Percentiles rank a stretch among this genome's conserved stretches.
Evolutionary conservation across 2,329 filamentous ascomycete genomes (phyloP).

Genomic region (Verticillium albo-atrum): DNA sequence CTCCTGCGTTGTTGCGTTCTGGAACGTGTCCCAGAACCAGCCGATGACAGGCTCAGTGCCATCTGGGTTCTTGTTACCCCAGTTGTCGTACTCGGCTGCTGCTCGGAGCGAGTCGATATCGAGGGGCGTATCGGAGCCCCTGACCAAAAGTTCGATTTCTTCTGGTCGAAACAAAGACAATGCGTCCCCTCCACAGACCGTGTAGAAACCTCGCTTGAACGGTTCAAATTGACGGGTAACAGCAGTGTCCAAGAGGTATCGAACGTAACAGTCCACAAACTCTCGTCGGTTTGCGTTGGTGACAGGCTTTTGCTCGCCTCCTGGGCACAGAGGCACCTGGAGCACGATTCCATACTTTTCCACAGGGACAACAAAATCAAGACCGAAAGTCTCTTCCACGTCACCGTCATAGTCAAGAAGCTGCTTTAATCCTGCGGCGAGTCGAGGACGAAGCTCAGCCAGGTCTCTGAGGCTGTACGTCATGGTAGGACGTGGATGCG

Average conservation of each 20-base stretch:
- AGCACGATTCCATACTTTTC: slow-evolving; percentile 70
- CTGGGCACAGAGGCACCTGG: slow-evolving; percentile 66
- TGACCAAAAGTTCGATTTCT: slow-evolving; percentile 83
- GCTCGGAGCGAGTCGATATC: slow-evolving; percentile 72
- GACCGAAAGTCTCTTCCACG: slow-evolving; percentile 73
- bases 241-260: slow-evolving; percentile 72
- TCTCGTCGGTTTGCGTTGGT: slow-evolving; percentile 82
- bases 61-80: slow-evolving; percentile 54
- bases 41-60: slow-evolving; percentile 62
- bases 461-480: slow-evolving; percentile 77
- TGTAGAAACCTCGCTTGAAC: slow-evolving; percentile 92
- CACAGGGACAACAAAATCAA: slow-evolving; percentile 74
- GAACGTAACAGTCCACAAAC: slow-evolving; percentile 81
- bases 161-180: slow-evolving; percentile 83
- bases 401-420: slow-evolving; percentile 81
- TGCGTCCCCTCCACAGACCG: slow-evolving; percentile 84
- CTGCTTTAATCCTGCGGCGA: slow-evolving; percentile 71
- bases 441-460: slow-evolving; percentile 71
- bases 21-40: slow-evolving; percentile 90
- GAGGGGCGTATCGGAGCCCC: slow-evolving; percentile 78
- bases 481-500: slow-evolving; percentile 57
- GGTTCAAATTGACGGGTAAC: slow-evolving; percentile 84
- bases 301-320: slow-evolving; percentile 69
- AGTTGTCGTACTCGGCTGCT: slow-evolving; percentile 79
- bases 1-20: slow-evolving; percentile 56